phyloP scores from a whole-genome alignment of 106 monocot species.

The Phalaenopsis aphrodite region DNA sequence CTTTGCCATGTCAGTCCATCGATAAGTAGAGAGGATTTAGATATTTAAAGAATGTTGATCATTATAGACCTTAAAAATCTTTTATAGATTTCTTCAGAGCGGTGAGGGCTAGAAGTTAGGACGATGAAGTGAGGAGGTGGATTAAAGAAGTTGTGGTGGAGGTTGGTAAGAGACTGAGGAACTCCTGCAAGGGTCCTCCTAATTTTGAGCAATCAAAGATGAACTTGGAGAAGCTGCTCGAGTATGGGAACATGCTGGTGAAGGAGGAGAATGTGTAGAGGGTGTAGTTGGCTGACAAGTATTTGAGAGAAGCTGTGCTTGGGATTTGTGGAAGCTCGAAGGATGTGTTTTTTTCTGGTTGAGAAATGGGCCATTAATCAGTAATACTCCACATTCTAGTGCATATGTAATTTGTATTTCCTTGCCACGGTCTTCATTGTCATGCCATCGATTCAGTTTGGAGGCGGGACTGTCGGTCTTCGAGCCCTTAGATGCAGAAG shows the following conservation, averaged over 20 bases:
- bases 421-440: too few species aligned
- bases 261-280: constrained; percentile 97
- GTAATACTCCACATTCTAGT: background rate
- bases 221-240: constrained; percentile 77
- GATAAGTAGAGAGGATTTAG: constrained; percentile 27
- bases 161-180: constrained; percentile 66
- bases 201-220: constrained; percentile 77
- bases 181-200: constrained; percentile 72
- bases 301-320: constrained; percentile 83
- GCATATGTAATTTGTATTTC: too few species aligned
- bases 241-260: constrained; percentile 91
- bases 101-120: constrained; percentile 81
- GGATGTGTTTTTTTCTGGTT: background rate
- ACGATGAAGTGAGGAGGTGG: constrained; percentile 97
- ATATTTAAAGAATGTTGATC: background rate
- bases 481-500: too few species aligned
- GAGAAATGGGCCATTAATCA: background rate
- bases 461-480: too few species aligned
- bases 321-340: constrained; percentile 15
- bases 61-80: constrained; percentile 3
- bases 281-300: constrained; percentile 92
- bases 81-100: constrained; percentile 91
- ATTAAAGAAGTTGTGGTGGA: constrained; percentile 41
- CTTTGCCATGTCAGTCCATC: constrained; percentile 95
- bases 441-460: too few species aligned